Conservation (phyloP, 2,329 filamentous ascomycete species). For the Ophiosphaerella herpotricha region DNA sequence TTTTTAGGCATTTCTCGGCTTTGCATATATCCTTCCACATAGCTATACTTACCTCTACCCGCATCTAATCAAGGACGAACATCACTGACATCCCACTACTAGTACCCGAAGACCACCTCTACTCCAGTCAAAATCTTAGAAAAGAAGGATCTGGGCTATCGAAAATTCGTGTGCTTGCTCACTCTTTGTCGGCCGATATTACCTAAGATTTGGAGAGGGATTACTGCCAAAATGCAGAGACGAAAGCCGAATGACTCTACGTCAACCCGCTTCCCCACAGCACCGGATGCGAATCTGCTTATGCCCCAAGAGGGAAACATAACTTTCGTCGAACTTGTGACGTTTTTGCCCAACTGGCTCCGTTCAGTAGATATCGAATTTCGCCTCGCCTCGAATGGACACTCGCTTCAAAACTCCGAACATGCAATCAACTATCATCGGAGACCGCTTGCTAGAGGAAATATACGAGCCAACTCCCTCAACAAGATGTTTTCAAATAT, state of each 20-base stretch:
- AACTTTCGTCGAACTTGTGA: slow-evolving; percentile 8
- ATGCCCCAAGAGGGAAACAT: slow-evolving; percentile 8
- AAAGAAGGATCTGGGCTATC: too few relatives aligned
- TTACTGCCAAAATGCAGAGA: background rate
- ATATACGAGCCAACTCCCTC: background rate
- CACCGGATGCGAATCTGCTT: background rate
- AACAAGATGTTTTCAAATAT: slow-evolving; percentile 2
- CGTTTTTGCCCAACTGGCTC: slow-evolving; percentile 8
- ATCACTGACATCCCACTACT: too few relatives aligned
- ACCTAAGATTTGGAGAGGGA: too few relatives aligned
- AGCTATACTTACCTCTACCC: too few relatives aligned
- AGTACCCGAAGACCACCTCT: too few relatives aligned
- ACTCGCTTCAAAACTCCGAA: background rate
- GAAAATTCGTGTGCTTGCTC: too few relatives aligned
- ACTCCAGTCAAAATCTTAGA: too few relatives aligned
- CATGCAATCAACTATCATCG: slow-evolving; percentile 6
- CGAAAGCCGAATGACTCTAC: background rate
- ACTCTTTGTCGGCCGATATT: too few relatives aligned
- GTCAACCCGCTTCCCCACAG: background rate
- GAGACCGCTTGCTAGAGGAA: background rate
- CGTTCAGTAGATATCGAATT: slow-evolving; percentile 5
- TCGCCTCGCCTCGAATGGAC: slow-evolving; percentile 9
- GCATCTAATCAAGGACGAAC: too few relatives aligned
- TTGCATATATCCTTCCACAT: too few relatives aligned
- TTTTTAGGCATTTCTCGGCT: too few relatives aligned